phyloP scores from a whole-genome alignment of 306 rosid genomes.

The Fragaria ananassa region DNA sequence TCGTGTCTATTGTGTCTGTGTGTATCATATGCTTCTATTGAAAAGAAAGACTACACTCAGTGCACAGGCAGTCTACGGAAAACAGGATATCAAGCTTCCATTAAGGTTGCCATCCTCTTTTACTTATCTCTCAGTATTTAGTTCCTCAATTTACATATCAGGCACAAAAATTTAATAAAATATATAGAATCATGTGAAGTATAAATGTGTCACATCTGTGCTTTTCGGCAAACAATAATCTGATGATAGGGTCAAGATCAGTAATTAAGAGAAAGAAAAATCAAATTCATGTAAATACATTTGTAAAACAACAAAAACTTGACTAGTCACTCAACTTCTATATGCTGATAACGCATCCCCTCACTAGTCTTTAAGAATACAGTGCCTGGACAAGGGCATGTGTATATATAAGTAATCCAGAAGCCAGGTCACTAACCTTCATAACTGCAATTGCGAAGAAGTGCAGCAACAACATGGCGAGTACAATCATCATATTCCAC shows the following conservation, averaged over 20 bases:
- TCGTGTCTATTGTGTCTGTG: not conserved
- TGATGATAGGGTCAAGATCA: not conserved
- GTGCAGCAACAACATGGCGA: conserved; percentile 80
- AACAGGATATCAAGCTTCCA: not conserved
- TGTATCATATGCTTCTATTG: not conserved
- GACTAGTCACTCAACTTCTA: not conserved
- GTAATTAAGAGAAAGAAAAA: not conserved
- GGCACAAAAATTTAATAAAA: too few relatives aligned
- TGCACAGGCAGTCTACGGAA: not conserved
- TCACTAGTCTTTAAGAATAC: too few relatives aligned
- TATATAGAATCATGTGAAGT: not conserved
- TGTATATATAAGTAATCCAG: not conserved
- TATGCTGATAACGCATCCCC: not conserved
- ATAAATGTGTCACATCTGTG: not conserved
- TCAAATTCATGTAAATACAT: too few relatives aligned
- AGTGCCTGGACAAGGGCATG: not conserved
- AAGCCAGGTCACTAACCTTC: conserved; percentile 54
- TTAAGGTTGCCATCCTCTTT: not conserved
- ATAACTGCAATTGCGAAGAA: conserved; percentile 93
- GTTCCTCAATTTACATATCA: not conserved
- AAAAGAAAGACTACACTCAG: not conserved
- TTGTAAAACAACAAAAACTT: not conserved
- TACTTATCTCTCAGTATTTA: not conserved
- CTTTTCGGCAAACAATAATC: not conserved
- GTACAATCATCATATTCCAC: conserved; percentile 87